A percentile compares a stretch with the other conserved stretches of the same genome.
These are phyloP conservation scores for Cadophora gregata DNA, from an alignment of 2,329 filamentous ascomycete species.

Conservation along the genomic window DNA sequence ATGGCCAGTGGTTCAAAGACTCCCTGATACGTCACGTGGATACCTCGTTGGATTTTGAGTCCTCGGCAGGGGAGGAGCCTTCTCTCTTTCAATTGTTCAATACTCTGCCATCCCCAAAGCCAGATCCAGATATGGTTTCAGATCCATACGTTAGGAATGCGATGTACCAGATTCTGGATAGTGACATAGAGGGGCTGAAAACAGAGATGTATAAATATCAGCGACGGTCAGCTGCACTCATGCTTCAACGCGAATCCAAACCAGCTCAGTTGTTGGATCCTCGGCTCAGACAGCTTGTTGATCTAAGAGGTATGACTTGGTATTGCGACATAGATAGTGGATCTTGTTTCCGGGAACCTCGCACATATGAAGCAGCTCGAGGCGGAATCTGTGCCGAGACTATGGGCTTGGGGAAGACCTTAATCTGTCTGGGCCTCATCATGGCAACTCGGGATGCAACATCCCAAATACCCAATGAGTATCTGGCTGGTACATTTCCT, in stretches of 20 bases:
- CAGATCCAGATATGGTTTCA: conserved; percentile 54
- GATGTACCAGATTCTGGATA: conserved; percentile 61
- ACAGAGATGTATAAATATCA: conserved; percentile 81
- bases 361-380: conserved; percentile 73
- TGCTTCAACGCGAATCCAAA: conserved; percentile 80
- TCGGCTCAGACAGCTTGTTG: conserved; percentile 63
- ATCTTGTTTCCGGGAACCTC: conserved; percentile 67
- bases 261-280: conserved; percentile 74
- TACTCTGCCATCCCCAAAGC: conserved; percentile 70
- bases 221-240: conserved; percentile 76
- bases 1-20: conserved; percentile 47
- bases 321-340: conserved; percentile 74
- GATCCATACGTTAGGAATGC: conserved; percentile 59
- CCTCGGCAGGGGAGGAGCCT: conserved; percentile 45
- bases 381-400: conserved; percentile 84
- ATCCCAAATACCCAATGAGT: conserved; percentile 67
- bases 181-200: conserved; percentile 60
- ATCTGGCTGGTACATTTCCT: conserved; percentile 51
- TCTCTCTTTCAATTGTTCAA: conserved; percentile 78
- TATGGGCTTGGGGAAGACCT: conserved; percentile 85
- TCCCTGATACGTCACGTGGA: conserved; percentile 47
- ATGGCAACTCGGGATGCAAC: conserved; percentile 75
- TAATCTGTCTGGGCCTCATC: conserved; percentile 82
- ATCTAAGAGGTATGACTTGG: conserved; percentile 67
- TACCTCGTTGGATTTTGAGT: conserved; percentile 41